phyloP scores from a whole-genome alignment of 495 filamentous ascomycete species.

The Mytilinidion resinicola region DNA sequence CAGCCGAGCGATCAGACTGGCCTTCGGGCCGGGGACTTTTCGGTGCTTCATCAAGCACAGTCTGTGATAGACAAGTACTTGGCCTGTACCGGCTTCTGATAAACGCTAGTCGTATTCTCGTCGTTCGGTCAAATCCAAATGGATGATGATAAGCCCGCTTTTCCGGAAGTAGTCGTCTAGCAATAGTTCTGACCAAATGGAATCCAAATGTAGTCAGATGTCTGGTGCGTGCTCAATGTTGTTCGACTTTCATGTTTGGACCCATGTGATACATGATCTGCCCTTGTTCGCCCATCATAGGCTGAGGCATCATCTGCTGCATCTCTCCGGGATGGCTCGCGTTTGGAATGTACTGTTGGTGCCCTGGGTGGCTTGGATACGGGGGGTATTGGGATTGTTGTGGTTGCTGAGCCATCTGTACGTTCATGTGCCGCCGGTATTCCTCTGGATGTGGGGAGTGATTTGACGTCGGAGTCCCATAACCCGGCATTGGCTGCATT shows the following conservation, averaged over 20 bases:
- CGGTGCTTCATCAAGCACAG: too few species aligned
- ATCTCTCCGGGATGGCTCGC: conserved; percentile 22
- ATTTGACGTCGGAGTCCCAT: conserved; percentile 23
- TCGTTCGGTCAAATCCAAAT: too few species aligned
- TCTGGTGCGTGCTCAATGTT: conserved; percentile 5
- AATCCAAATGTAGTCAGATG: too few species aligned
- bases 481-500: conserved; percentile 18
- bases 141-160: too few species aligned
- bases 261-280: conserved; percentile 26
- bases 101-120: too few species aligned
- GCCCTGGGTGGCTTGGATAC: conserved; percentile 1
- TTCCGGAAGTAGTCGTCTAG: too few species aligned
- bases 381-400: conserved; percentile 8
- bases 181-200: too few species aligned
- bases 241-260: conserved; percentile 23
- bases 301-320: conserved; percentile 23
- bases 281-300: conserved; percentile 23
- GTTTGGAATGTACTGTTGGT: conserved; percentile 15
- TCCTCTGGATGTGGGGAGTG: conserved; percentile 17
- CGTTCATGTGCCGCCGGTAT: conserved; percentile 20
- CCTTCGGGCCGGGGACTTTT: too few species aligned
- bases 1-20: too few species aligned
- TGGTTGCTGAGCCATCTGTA: conserved; percentile 15
- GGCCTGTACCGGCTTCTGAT: too few species aligned
- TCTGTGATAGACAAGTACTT: too few species aligned